These are phyloP conservation scores for Claviceps paspali DNA, from an alignment of 2,329 filamentous ascomycete genomes.

Conservation along the genomic window DNA sequence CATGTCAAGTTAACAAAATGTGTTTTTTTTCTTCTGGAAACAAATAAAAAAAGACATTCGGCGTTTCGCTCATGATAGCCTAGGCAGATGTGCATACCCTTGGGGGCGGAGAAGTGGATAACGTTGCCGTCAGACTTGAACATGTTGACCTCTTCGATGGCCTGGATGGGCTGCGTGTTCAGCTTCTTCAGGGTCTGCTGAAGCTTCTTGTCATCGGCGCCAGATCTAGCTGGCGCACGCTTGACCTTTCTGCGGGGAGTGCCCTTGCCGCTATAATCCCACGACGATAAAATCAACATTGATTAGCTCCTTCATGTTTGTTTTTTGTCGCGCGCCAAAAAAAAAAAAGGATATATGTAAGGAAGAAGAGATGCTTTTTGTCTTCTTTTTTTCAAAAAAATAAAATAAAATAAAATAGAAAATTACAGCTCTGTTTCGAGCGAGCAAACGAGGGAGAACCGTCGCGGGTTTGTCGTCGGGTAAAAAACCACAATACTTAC, in stretches of 20 bases:
- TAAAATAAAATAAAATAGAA: too few relatives aligned
- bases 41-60: too few relatives aligned
- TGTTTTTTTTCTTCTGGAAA: too few relatives aligned
- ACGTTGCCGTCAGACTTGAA: slow-evolving; percentile 99
- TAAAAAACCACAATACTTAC: slow-evolving; percentile 16
- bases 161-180: slow-evolving; percentile 98
- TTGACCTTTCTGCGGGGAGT: slow-evolving; percentile 96
- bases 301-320: slow-evolving; percentile 16
- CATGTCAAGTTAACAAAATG: neutral
- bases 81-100: slow-evolving; percentile 49
- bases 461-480: neutral
- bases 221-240: slow-evolving; percentile 86
- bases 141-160: slow-evolving; percentile 99
- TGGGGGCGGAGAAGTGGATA: slow-evolving; percentile 96
- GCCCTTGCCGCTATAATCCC: slow-evolving; percentile 64
- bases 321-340: too few relatives aligned
- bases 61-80: neutral
- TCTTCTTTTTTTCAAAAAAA: neutral
- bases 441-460: too few relatives aligned
- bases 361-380: too few relatives aligned
- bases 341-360: too few relatives aligned
- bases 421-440: too few relatives aligned
- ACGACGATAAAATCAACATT: slow-evolving; percentile 3
- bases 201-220: slow-evolving; percentile 99
- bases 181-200: slow-evolving; percentile 97